Evolutionary conservation across 2,329 filamentous ascomycete species (phyloP).

Genomic region (Diaporthe aspalathi): DNA sequence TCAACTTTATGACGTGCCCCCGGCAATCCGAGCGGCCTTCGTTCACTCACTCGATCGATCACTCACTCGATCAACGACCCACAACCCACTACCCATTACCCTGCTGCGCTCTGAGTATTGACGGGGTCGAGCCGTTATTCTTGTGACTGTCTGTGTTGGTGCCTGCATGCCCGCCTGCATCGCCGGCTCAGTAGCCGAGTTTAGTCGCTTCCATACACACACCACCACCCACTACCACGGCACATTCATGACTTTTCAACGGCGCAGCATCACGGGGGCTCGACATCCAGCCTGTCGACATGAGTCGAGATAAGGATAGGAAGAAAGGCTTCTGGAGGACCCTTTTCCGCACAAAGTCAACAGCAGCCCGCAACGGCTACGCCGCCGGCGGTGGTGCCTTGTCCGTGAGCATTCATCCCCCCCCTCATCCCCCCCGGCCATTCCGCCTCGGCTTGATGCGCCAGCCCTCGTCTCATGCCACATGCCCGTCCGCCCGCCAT

Average conservation of each 20-base stretch:
- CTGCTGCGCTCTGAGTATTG: not conserved
- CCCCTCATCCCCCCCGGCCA: not conserved
- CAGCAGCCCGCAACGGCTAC: not conserved
- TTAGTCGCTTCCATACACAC: conserved; percentile 15
- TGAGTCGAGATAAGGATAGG: conserved; percentile 38
- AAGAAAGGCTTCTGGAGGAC: conserved; percentile 38
- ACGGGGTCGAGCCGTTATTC: conserved; percentile 10
- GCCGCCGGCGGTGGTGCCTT: not conserved
- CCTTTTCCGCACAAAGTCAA: conserved; percentile 33
- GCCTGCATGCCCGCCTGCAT: conserved; percentile 11
- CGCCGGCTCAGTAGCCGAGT: conserved; percentile 17
- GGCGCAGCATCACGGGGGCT: conserved; percentile 23
- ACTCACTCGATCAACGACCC: too few species aligned
- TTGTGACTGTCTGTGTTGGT: not conserved
- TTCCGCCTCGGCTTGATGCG: not conserved
- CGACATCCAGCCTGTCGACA: conserved; percentile 34
- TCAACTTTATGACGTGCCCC: conserved; percentile 23
- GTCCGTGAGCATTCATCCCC: conserved; percentile 20
- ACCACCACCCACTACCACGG: not conserved
- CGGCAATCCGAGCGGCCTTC: conserved; percentile 18
- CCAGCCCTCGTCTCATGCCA: not conserved
- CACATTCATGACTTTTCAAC: conserved; percentile 17
- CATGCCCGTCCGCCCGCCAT: not conserved
- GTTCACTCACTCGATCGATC: too few species aligned
- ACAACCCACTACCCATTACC: not conserved